A percentile compares a stretch with the other conserved stretches of the same genome.
Conservation (phyloP, 331 rosid genomes). For the Cydonia oblonga region DNA sequence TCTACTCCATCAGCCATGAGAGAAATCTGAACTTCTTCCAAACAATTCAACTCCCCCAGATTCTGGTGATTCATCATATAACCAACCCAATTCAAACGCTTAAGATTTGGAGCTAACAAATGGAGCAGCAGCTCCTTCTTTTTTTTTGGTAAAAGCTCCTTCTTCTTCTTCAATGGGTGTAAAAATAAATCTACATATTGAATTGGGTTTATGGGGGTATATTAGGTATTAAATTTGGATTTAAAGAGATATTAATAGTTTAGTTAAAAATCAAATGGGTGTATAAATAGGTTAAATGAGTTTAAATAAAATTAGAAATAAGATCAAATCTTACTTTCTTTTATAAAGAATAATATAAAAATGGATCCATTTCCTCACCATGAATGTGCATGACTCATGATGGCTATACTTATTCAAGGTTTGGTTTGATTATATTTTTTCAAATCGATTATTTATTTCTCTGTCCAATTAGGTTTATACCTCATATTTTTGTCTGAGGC, state of each 20-base stretch:
- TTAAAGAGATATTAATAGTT: no score
- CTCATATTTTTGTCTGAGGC: background rate
- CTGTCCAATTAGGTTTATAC: background rate
- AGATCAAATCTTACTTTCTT: background rate
- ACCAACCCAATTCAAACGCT: background rate
- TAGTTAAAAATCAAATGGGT: no score
- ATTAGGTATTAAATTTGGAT: background rate
- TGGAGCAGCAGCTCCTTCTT: no score
- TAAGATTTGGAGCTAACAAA: constrained; percentile 4
- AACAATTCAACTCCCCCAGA: background rate
- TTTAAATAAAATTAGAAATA: no score
- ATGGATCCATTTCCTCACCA: background rate
- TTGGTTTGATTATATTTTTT: background rate
- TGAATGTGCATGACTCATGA: background rate
- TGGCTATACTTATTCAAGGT: background rate
- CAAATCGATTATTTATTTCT: background rate
- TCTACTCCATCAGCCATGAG: background rate
- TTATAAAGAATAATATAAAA: background rate
- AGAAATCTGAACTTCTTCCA: background rate
- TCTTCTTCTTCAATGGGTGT: constrained; percentile 38
- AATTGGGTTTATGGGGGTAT: no score
- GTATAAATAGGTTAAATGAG: no score
- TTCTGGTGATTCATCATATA: background rate
- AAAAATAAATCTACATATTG: background rate
- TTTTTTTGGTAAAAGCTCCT: no score